phyloP scores from a whole-genome alignment of 306 rosid genomes.

The Carpinus viminea region DNA sequence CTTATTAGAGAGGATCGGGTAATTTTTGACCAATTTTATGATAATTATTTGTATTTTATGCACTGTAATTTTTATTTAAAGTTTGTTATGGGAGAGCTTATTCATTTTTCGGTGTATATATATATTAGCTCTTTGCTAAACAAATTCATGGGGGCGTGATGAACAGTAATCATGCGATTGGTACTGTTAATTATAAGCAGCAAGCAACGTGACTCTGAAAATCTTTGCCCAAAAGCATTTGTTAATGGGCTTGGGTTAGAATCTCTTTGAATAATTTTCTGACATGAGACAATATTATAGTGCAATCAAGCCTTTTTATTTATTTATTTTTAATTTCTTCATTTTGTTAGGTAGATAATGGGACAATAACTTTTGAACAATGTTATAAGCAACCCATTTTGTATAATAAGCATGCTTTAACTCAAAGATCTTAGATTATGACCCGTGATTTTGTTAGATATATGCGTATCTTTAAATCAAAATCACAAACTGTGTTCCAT shows the following conservation, averaged over 20 bases:
- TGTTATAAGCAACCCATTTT: background rate
- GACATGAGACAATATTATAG: background rate
- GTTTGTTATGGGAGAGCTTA: too few species aligned
- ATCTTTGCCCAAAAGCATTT: slow-evolving; percentile 9
- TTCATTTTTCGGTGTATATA: too few species aligned
- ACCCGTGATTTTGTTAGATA: too few species aligned
- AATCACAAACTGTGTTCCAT: too few species aligned
- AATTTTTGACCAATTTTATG: too few species aligned
- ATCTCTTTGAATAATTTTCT: background rate
- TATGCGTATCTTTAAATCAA: too few species aligned
- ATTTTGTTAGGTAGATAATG: background rate
- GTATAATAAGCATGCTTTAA: background rate
- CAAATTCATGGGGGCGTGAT: background rate
- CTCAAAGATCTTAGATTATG: background rate
- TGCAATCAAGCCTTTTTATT: background rate
- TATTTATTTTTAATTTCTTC: too few species aligned
- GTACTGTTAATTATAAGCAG: background rate
- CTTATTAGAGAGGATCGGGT: too few species aligned
- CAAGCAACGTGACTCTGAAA: background rate
- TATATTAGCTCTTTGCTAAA: background rate
- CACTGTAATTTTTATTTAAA: too few species aligned
- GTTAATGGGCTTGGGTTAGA: slow-evolving; percentile 13
- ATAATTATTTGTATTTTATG: too few species aligned
- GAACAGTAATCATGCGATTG: background rate
- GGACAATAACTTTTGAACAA: slow-evolving; percentile 31